Conservation (phyloP, 192 early-diverging fungal species). For the Obelidium mucronatum region DNA sequence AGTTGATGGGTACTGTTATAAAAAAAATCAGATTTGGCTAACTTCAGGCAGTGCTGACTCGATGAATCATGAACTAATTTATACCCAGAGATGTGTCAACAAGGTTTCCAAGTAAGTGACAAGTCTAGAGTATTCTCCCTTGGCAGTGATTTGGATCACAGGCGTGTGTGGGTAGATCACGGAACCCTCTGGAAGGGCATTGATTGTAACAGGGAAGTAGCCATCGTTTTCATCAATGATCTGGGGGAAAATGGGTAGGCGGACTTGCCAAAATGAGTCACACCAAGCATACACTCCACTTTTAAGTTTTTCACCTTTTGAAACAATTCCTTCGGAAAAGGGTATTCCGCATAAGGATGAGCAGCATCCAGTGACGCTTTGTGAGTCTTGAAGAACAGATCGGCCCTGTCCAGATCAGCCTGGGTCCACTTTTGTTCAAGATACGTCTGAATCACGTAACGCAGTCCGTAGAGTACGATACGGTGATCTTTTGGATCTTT, state of each 20-base stretch:
- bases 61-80: background rate
- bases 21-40: background rate
- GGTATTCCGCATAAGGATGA: constrained; percentile 51
- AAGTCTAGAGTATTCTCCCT: constrained; percentile 72
- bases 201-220: constrained; percentile 85
- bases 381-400: constrained; percentile 77
- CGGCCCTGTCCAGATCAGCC: constrained; percentile 71
- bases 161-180: constrained; percentile 83
- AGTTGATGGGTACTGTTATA: constrained; percentile 77
- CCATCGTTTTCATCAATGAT: constrained; percentile 82
- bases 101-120: constrained; percentile 87
- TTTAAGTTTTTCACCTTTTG: too few relatives aligned
- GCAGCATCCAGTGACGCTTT: constrained; percentile 59
- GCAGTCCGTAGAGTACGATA: constrained; percentile 84
- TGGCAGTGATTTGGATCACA: constrained; percentile 82
- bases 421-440: constrained; percentile 70
- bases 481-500: constrained; percentile 73
- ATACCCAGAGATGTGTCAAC: constrained; percentile 82
- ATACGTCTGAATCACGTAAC: constrained; percentile 86
- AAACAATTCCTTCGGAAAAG: constrained; percentile 83
- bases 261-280: background rate
- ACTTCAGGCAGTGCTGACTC: background rate
- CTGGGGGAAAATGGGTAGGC: constrained; percentile 34
- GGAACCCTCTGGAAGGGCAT: constrained; percentile 81
- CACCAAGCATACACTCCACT: too few relatives aligned